These are phyloP conservation scores for Hibiscus trionum DNA, from an alignment of 345 rosid species.

Conservation along the genomic window DNA sequence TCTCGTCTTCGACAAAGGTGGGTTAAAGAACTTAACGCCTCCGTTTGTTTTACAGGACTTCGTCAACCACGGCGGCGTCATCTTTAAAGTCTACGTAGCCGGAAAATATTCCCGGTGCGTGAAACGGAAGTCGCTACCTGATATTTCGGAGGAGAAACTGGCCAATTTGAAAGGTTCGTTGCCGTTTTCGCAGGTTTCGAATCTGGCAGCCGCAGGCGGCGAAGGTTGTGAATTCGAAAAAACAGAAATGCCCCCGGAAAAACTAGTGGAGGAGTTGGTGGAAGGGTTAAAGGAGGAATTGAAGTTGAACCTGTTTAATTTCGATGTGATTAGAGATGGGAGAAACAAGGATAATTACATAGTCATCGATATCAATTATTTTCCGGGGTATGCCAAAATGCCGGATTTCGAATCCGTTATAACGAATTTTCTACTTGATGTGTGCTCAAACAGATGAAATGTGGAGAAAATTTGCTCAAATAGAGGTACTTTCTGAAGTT, in stretches of 20 bases:
- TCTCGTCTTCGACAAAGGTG: constrained; percentile 43
- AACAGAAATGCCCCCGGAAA: constrained; percentile 44
- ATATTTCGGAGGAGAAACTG: constrained; percentile 39
- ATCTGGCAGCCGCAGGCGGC: constrained; percentile 19
- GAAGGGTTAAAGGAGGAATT: constrained; percentile 39
- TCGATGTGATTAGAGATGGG: constrained; percentile 58
- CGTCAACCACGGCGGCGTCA: constrained; percentile 61
- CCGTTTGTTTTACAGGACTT: constrained; percentile 60
- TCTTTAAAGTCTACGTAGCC: constrained; percentile 56
- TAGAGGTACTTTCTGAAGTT: background rate
- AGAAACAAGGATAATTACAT: constrained; percentile 37
- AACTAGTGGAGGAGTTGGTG: constrained; percentile 38
- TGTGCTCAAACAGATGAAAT: constrained; percentile 23
- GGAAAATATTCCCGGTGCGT: constrained; percentile 40
- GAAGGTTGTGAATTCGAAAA: constrained; percentile 26
- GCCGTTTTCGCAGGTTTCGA: constrained; percentile 55
- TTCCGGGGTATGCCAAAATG: constrained; percentile 64
- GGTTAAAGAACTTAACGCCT: constrained; percentile 28
- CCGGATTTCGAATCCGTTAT: constrained; percentile 45
- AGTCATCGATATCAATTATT: constrained; percentile 61
- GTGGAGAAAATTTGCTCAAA: background rate
- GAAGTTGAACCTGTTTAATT: constrained; percentile 52
- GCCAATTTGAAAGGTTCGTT: constrained; percentile 31
- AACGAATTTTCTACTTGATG: constrained; percentile 41
- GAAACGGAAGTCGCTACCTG: constrained; percentile 48